Conservation (phyloP, 345 rosid genomes). For the Salix exigua region DNA sequence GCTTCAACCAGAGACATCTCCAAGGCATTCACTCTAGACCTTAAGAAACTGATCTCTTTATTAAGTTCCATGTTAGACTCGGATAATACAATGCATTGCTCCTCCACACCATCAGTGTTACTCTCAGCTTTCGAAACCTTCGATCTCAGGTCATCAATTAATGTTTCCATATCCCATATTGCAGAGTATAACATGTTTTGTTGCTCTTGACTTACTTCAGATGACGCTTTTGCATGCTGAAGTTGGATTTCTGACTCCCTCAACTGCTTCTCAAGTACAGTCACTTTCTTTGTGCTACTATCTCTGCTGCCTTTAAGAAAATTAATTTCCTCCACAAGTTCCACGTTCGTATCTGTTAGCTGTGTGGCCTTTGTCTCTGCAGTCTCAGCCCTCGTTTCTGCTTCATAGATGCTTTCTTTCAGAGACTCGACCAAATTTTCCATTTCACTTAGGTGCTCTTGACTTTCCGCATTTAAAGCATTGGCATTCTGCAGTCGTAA, state of each 20-base stretch:
- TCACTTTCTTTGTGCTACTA: slow-evolving; percentile 60
- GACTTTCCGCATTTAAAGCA: slow-evolving; percentile 50
- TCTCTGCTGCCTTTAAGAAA: slow-evolving; percentile 65
- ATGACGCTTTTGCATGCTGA: slow-evolving; percentile 66
- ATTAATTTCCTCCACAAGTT: slow-evolving; percentile 72
- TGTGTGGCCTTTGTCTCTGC: slow-evolving; percentile 66
- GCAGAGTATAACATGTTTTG: slow-evolving; percentile 92
- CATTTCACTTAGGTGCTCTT: slow-evolving; percentile 71
- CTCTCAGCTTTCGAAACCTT: slow-evolving; percentile 88
- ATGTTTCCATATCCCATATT: slow-evolving; percentile 98
- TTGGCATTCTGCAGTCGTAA: slow-evolving; percentile 43
- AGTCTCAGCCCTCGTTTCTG: slow-evolving; percentile 67
- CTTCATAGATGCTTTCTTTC: slow-evolving; percentile 59
- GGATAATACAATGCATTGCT: slow-evolving; percentile 61
- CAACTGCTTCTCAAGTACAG: slow-evolving; percentile 75
- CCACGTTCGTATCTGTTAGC: slow-evolving; percentile 62
- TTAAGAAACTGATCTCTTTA: slow-evolving; percentile 48
- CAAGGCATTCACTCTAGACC: slow-evolving; percentile 46
- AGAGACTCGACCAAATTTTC: slow-evolving; percentile 55
- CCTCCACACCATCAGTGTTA: slow-evolving; percentile 65
- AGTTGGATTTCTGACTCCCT: slow-evolving; percentile 63
- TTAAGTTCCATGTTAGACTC: slow-evolving; percentile 59
- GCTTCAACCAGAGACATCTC: slow-evolving; percentile 56
- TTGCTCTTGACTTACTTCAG: slow-evolving; percentile 88
- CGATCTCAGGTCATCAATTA: slow-evolving; percentile 86